Percentiles rank a stretch among this genome's conserved stretches.
These are phyloP conservation scores for Aspergillus diversus DNA, from an alignment of 495 filamentous ascomycete genomes.

Conservation along the genomic window DNA sequence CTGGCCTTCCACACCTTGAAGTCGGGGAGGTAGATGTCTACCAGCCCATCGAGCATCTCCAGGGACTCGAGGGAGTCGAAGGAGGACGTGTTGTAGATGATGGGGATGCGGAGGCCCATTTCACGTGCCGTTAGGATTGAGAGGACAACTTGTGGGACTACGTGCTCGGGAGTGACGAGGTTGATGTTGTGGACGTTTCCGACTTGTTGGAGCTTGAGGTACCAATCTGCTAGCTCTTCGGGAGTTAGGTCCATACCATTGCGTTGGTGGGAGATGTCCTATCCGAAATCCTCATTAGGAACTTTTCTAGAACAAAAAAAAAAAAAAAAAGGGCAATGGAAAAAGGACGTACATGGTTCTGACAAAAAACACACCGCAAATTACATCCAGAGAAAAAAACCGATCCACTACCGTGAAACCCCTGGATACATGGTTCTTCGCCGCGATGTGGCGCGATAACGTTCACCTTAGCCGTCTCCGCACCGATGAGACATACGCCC, in stretches of 20 bases:
- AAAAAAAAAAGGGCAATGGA: constrained; percentile 2
- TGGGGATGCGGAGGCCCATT: constrained; percentile 66
- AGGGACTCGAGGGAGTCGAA: constrained; percentile 73
- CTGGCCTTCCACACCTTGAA: constrained; percentile 73
- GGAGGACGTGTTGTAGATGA: constrained; percentile 78
- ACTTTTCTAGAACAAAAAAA: not conserved
- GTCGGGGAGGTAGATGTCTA: constrained; percentile 79
- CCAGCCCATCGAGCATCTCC: constrained; percentile 68
- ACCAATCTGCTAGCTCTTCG: constrained; percentile 76
- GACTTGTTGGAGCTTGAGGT: constrained; percentile 69
- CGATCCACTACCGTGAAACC: constrained; percentile 70
- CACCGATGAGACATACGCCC: constrained; percentile 74
- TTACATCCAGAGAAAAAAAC: constrained; percentile 81
- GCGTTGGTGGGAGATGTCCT: constrained; percentile 72
- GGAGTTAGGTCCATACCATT: constrained; percentile 77
- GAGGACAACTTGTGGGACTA: constrained; percentile 75
- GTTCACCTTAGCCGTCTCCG: constrained; percentile 70
- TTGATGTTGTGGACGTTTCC: constrained; percentile 81
- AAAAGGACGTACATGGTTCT: constrained; percentile 59
- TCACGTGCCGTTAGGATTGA: constrained; percentile 69
- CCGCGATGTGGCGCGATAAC: constrained; percentile 67
- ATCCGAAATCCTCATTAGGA: not conserved
- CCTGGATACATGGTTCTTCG: constrained; percentile 75
- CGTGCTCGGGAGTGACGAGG: constrained; percentile 75
- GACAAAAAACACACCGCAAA: constrained; percentile 78